Conservation (phyloP, 169 alveolate genomes). For the Sarcocystis neurona region DNA sequence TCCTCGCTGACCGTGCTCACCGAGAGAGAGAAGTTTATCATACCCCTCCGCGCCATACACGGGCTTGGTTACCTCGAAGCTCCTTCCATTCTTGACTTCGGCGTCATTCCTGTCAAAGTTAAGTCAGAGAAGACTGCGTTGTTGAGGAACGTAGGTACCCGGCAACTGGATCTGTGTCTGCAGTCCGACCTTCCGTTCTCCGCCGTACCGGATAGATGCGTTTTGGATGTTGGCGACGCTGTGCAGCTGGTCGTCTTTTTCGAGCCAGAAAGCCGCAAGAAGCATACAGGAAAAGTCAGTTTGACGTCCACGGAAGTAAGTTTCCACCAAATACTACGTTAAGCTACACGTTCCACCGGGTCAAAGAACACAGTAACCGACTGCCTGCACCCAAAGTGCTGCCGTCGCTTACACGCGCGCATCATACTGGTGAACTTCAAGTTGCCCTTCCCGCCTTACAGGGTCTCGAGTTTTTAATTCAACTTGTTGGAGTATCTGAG, state of each 20-base stretch:
- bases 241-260: no score
- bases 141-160: slow-evolving; percentile 48
- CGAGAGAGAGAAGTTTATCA: slow-evolving; percentile 62
- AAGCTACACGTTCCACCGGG: not conserved
- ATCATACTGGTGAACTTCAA: not conserved
- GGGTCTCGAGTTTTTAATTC: slow-evolving; percentile 22
- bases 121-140: slow-evolving; percentile 44
- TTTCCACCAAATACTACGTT: not conserved
- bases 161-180: not conserved
- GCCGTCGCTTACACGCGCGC: not conserved
- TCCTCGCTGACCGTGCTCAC: no score
- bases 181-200: not conserved
- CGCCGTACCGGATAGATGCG: not conserved
- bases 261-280: no score
- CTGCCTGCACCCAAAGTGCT: not conserved
- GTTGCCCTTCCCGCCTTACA: not conserved
- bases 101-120: slow-evolving; percentile 43
- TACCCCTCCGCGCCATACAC: slow-evolving; percentile 61
- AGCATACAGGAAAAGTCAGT: not conserved
- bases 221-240: slow-evolving; percentile 10
- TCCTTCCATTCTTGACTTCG: slow-evolving; percentile 42
- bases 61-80: slow-evolving; percentile 53
- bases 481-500: not conserved
- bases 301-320: not conserved
- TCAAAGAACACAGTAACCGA: not conserved